Evolutionary conservation across 768 basidiomycete species (phyloP).

Genomic region (Termitomyces sp.): DNA sequence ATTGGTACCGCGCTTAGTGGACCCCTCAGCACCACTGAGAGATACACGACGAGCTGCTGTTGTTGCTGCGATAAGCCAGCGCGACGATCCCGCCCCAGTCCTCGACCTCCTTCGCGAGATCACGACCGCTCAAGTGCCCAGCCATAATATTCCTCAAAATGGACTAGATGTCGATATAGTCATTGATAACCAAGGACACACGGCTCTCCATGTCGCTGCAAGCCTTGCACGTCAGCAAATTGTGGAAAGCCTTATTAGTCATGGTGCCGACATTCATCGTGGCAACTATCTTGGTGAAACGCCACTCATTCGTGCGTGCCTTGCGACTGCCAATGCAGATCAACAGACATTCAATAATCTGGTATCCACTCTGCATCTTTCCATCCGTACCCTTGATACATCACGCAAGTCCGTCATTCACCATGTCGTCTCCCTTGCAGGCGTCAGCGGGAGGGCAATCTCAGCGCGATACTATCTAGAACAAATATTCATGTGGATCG

Average conservation of each 20-base stretch:
- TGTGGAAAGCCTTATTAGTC: slow-evolving; percentile 63
- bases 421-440: slow-evolving; percentile 87
- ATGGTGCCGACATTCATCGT: slow-evolving; percentile 83
- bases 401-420: slow-evolving; percentile 84
- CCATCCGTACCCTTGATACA: slow-evolving; percentile 86
- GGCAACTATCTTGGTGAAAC: slow-evolving; percentile 96
- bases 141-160: slow-evolving; percentile 17
- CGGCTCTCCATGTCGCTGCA: slow-evolving; percentile 89
- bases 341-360: slow-evolving; percentile 67
- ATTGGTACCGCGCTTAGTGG: slow-evolving; percentile 42
- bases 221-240: slow-evolving; percentile 70
- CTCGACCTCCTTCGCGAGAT: slow-evolving; percentile 65
- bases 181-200: slow-evolving; percentile 92
- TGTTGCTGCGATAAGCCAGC: slow-evolving; percentile 60
- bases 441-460: slow-evolving; percentile 81
- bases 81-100: slow-evolving; percentile 60
- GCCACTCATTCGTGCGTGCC: slow-evolving; percentile 84
- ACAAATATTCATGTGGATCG: slow-evolving; percentile 83
- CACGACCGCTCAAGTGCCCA: slow-evolving; percentile 37
- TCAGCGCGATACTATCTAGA: slow-evolving; percentile 91
- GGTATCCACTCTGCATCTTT: slow-evolving; percentile 57
- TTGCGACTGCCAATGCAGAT: slow-evolving; percentile 85
- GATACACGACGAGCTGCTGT: slow-evolving; percentile 57
- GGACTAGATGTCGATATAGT: slow-evolving; percentile 72
- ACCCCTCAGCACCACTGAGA: slow-evolving; percentile 46